phyloP scores from a whole-genome alignment of 163 green algal genomes.

The Scenedesmus sp. region DNA sequence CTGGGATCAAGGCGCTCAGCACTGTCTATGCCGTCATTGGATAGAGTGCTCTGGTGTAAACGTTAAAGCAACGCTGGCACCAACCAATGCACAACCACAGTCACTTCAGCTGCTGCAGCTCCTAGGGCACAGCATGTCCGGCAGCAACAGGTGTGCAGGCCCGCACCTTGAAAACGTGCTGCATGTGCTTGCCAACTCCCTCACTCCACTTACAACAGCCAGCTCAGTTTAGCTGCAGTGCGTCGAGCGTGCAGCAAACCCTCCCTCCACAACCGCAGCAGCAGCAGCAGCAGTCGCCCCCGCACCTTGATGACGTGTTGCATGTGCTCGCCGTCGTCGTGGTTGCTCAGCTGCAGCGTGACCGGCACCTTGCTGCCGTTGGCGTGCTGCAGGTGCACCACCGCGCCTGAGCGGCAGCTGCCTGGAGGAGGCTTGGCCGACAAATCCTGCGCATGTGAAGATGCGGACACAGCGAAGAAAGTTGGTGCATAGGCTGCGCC shows the following conservation, averaged over 20 bases:
- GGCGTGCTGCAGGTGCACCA: constrained; percentile 56
- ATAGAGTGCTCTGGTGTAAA: too few relatives aligned
- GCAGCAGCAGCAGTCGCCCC: not conserved
- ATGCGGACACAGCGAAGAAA: not conserved
- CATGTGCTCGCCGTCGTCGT: constrained; percentile 41
- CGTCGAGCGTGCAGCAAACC: not conserved
- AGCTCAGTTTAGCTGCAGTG: not conserved
- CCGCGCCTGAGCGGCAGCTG: constrained; percentile 51
- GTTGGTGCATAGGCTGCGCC: too few relatives aligned
- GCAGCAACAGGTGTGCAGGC: too few relatives aligned
- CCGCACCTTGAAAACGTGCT: too few relatives aligned
- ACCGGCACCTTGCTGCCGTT: constrained; percentile 59
- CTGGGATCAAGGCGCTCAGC: too few relatives aligned
- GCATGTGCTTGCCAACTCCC: too few relatives aligned
- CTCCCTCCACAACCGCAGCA: not conserved
- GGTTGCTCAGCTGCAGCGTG: constrained; percentile 48
- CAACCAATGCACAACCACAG: too few relatives aligned
- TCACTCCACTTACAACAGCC: too few relatives aligned
- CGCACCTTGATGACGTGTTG: constrained; percentile 51
- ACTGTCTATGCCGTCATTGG: too few relatives aligned
- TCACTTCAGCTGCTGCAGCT: too few relatives aligned
- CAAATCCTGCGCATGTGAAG: not conserved
- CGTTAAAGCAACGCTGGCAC: too few relatives aligned
- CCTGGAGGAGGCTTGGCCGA: constrained; percentile 19
- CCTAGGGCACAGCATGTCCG: too few relatives aligned